A percentile compares a stretch with the other conserved stretches of the same genome.
Conservation (phyloP, 805 yeast genomes). For the Groenewaldozyma salmanticensis region DNA sequence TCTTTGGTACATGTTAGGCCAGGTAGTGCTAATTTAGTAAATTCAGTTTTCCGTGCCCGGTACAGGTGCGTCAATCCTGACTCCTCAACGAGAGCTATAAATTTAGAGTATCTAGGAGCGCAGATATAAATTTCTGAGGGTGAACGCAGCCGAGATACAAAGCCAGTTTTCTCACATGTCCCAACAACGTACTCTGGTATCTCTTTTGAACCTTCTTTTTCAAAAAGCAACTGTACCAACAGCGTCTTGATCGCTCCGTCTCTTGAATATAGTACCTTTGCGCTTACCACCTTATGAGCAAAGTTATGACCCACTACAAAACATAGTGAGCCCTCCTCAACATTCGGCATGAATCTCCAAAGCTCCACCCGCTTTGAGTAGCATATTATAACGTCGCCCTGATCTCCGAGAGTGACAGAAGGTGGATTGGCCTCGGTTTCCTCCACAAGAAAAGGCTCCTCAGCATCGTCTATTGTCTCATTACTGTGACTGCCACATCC, state of each 20-base stretch:
- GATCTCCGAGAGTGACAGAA: background rate
- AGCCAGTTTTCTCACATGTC: background rate
- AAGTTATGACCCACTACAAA: too few relatives aligned
- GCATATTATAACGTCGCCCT: background rate
- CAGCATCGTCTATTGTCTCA: too few relatives aligned
- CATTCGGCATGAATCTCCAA: background rate
- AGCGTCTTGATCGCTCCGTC: background rate
- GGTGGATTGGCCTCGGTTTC: background rate
- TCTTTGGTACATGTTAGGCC: slow-evolving; percentile 14
- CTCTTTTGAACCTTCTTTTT: background rate
- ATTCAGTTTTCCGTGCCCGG: slow-evolving; percentile 11
- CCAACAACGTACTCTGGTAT: background rate
- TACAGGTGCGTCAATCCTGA: slow-evolving; percentile 17
- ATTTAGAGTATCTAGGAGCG: slow-evolving; percentile 5
- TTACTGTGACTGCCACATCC: slow-evolving; percentile 1
- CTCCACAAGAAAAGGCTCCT: background rate
- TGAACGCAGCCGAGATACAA: background rate
- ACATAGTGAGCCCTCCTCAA: background rate
- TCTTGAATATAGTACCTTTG: background rate
- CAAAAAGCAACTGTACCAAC: background rate
- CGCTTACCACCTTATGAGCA: background rate
- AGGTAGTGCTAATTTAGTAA: slow-evolving; percentile 9
- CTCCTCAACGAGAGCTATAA: slow-evolving; percentile 14
- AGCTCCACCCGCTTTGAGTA: background rate
- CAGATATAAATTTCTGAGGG: background rate